Conservation (phyloP, 2,329 filamentous ascomycete genomes). For the Pseudogymnoascus sp. region DNA sequence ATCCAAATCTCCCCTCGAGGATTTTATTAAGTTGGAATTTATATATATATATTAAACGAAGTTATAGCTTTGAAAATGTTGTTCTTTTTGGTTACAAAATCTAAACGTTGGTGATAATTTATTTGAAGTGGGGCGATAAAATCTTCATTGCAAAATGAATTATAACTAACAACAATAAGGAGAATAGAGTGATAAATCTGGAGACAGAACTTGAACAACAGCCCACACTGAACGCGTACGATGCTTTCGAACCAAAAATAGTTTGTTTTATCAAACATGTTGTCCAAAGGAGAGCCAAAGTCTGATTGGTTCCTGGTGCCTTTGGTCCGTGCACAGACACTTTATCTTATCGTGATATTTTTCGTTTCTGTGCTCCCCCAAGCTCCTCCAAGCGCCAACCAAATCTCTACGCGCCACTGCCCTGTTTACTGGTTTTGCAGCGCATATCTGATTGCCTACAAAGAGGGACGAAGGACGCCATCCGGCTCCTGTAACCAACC, state of each 20-base stretch:
- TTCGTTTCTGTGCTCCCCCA: constrained; percentile 5
- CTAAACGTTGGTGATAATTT: background rate
- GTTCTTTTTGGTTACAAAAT: background rate
- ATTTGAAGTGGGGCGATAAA: background rate
- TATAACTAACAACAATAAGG: background rate
- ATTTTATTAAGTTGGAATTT: background rate
- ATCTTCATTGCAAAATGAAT: background rate
- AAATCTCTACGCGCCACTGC: background rate
- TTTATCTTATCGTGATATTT: constrained; percentile 5
- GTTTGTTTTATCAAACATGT: background rate
- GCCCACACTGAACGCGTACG: background rate
- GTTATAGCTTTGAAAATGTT: background rate
- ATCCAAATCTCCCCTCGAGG: constrained; percentile 6
- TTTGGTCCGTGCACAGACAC: background rate
- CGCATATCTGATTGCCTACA: background rate
- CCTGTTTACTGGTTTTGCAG: background rate
- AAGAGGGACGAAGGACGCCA: background rate
- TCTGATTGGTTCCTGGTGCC: background rate
- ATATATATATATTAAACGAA: constrained; percentile 5
- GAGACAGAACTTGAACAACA: background rate
- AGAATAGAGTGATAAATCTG: background rate
- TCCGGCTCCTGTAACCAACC: background rate
- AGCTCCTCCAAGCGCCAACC: background rate
- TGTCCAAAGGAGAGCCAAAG: background rate
- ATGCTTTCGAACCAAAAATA: background rate